These are phyloP conservation scores for Diaporthe helianthi DNA, from an alignment of 2,329 filamentous ascomycete species.

Conservation along the genomic window DNA sequence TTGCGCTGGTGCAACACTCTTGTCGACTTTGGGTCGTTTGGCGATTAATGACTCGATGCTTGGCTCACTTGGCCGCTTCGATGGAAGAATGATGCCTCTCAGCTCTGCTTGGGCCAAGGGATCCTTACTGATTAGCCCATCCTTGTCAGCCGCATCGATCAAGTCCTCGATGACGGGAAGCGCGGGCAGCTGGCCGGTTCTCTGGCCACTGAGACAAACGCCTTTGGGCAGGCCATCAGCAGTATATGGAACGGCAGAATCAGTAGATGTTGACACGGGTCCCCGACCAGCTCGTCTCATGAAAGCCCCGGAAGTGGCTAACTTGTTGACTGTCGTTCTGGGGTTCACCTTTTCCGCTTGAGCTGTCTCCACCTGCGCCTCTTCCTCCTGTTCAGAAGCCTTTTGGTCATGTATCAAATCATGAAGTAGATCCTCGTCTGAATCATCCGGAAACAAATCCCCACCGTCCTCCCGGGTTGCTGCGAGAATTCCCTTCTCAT, in stretches of 20 bases:
- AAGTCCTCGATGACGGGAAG: slow-evolving; percentile 50
- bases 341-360: background rate
- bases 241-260: background rate
- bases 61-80: slow-evolving; percentile 25
- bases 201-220: slow-evolving; percentile 52
- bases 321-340: slow-evolving; percentile 28
- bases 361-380: slow-evolving; percentile 26
- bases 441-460: slow-evolving; percentile 57
- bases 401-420: slow-evolving; percentile 40
- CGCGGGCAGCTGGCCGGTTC: slow-evolving; percentile 44
- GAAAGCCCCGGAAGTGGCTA: background rate
- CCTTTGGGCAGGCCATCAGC: slow-evolving; percentile 44
- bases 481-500: slow-evolving; percentile 65
- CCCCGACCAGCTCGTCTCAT: background rate
- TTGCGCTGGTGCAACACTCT: background rate
- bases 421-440: slow-evolving; percentile 57
- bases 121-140: slow-evolving; percentile 48
- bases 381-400: slow-evolving; percentile 24
- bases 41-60: background rate
- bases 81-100: background rate
- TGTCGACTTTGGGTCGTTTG: slow-evolving; percentile 28
- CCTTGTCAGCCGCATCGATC: slow-evolving; percentile 49
- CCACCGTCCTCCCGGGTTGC: slow-evolving; percentile 52
- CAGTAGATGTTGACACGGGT: background rate
- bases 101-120: slow-evolving; percentile 36